Evolutionary conservation across 371 early-diverging fungal genomes (phyloP).

Genomic region (Mortierella sp.): DNA sequence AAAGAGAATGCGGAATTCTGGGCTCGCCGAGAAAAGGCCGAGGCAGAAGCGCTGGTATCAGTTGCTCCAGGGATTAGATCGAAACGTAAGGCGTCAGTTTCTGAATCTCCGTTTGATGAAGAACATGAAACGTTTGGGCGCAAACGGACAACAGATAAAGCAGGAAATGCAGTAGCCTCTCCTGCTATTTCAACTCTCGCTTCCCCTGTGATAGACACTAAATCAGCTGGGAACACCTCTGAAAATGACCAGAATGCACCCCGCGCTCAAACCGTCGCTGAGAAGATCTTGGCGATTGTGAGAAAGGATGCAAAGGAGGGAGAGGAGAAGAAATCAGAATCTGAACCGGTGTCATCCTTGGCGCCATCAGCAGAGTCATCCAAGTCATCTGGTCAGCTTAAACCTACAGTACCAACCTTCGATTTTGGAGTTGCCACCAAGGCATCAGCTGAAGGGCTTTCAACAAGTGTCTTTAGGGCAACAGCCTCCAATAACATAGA

Average conservation of each 20-base stretch:
- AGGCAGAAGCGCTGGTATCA: neutral
- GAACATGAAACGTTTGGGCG: neutral
- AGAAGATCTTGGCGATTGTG: slow-evolving; percentile 28
- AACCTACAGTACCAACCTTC: neutral
- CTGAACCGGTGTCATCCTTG: neutral
- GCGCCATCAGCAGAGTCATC: neutral
- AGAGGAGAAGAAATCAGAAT: slow-evolving; percentile 2
- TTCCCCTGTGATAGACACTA: neutral
- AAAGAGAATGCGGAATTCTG: slow-evolving; percentile 14
- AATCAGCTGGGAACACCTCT: neutral
- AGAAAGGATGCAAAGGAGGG: slow-evolving; percentile 5
- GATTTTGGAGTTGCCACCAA: neutral
- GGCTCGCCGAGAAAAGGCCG: slow-evolving; percentile 13
- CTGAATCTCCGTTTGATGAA: slow-evolving; percentile 1
- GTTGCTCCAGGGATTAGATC: neutral
- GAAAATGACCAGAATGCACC: neutral
- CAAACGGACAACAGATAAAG: neutral
- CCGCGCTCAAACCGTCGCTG: slow-evolving; percentile 15
- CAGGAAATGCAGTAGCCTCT: neutral
- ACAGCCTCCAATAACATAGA: neutral
- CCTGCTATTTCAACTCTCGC: neutral
- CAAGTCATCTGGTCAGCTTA: neutral
- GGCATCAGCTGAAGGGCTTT: neutral
- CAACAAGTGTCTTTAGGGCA: slow-evolving; percentile 14
- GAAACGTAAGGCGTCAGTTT: neutral